A percentile compares a stretch with the other conserved stretches of the same genome.
Conservation (phyloP, 352 stramenopile species). For the Phytophthora aleatoria region DNA sequence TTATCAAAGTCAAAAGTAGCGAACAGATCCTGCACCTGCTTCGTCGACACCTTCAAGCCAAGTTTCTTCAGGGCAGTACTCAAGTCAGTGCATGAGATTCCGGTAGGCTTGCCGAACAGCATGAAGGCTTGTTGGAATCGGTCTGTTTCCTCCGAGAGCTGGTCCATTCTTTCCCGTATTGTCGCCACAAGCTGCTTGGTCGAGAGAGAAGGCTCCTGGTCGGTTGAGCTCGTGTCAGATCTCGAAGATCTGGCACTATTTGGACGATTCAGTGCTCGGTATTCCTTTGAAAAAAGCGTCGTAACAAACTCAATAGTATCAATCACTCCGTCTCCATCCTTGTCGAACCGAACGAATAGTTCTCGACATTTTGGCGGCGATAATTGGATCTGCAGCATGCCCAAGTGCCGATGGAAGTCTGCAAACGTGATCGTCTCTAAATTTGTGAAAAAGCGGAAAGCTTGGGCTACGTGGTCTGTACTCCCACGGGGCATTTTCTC, state of each 20-base stretch:
- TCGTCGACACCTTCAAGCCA: slow-evolving; percentile 54
- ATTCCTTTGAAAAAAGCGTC: slow-evolving; percentile 55
- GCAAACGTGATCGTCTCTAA: slow-evolving; percentile 62
- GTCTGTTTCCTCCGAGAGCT: slow-evolving; percentile 71
- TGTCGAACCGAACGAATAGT: slow-evolving; percentile 71
- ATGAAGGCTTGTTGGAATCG: slow-evolving; percentile 77
- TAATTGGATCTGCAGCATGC: slow-evolving; percentile 64
- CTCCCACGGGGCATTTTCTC: slow-evolving; percentile 52
- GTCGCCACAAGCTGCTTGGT: slow-evolving; percentile 63
- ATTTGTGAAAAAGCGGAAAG: slow-evolving; percentile 75
- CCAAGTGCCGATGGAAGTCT: slow-evolving; percentile 63
- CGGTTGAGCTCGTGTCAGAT: slow-evolving; percentile 20
- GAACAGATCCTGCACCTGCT: slow-evolving; percentile 67
- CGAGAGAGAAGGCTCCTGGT: slow-evolving; percentile 47
- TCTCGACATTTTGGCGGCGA: slow-evolving; percentile 55
- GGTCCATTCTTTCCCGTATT: slow-evolving; percentile 67
- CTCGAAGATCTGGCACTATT: slow-evolving; percentile 22
- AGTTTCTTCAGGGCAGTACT: slow-evolving; percentile 57
- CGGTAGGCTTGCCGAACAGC: slow-evolving; percentile 69
- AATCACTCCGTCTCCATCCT: slow-evolving; percentile 61
- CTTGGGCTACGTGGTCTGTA: slow-evolving; percentile 57
- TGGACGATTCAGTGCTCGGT: slow-evolving; percentile 23
- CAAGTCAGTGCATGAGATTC: slow-evolving; percentile 63
- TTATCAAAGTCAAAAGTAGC: slow-evolving; percentile 79
- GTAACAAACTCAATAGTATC: slow-evolving; percentile 71